Evolutionary conservation across 805 yeast genomes (phyloP).

Genomic region (Suhomyces sp.): DNA sequence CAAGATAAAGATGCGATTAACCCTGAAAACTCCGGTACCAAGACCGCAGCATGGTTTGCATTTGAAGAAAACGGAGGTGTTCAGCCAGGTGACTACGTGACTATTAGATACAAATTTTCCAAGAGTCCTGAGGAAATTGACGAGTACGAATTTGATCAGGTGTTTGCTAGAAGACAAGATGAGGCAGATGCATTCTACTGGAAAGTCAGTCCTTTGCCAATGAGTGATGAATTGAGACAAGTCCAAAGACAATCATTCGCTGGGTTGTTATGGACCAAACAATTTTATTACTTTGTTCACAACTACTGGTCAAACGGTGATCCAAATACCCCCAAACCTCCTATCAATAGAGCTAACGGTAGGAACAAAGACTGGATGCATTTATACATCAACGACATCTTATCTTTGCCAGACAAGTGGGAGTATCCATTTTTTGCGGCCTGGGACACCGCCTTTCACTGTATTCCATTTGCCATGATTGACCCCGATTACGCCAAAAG

Average conservation of each 20-base stretch:
- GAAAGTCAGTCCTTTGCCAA: conserved; percentile 81
- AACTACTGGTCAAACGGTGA: conserved; percentile 88
- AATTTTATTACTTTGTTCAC: conserved; percentile 82
- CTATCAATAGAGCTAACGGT: conserved; percentile 78
- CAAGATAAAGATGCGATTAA: conserved; percentile 60
- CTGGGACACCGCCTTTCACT: conserved; percentile 96
- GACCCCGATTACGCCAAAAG: conserved; percentile 90
- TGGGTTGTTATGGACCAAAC: conserved; percentile 91
- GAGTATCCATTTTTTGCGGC: conserved; percentile 96
- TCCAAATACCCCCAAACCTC: conserved; percentile 69
- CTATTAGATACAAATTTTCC: conserved; percentile 73
- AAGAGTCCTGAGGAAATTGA: conserved; percentile 49
- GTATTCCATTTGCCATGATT: conserved; percentile 87
- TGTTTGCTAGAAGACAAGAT: conserved; percentile 66
- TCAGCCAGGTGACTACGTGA: conserved; percentile 84
- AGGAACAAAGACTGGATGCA: conserved; percentile 89
- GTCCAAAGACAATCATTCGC: conserved; percentile 94
- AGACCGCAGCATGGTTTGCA: conserved; percentile 78
- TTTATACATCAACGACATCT: conserved; percentile 79
- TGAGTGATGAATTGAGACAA: conserved; percentile 71
- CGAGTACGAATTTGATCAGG: conserved; percentile 69
- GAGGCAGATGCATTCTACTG: conserved; percentile 94
- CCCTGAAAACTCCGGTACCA: conserved; percentile 72
- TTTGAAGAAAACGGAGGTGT: conserved; percentile 76
- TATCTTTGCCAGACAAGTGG: conserved; percentile 93